phyloP scores from a whole-genome alignment of 192 early-diverging fungal species.

The Funneliformis geosporum region DNA sequence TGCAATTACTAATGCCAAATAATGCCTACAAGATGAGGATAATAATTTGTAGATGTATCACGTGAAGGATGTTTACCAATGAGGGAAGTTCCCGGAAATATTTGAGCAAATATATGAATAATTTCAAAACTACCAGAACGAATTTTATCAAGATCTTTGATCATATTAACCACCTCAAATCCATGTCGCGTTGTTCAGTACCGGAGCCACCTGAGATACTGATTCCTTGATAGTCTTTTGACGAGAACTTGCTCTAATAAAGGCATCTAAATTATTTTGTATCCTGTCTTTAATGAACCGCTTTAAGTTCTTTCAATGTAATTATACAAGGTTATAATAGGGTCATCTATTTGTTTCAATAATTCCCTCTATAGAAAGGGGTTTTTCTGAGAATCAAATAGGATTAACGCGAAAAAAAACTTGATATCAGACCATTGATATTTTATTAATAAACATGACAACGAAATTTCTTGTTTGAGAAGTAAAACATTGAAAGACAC shows the following conservation, averaged over 20 bases:
- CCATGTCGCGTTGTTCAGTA: not conserved
- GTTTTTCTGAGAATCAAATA: not conserved
- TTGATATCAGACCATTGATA: no score
- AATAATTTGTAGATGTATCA: not conserved
- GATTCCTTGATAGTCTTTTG: not conserved
- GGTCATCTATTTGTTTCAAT: no score
- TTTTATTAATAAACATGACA: no score
- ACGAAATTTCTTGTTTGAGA: no score
- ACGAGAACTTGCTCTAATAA: not conserved
- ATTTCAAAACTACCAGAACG: not conserved
- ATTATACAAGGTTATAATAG: no score
- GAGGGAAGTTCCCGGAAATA: no score
- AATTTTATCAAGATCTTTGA: not conserved
- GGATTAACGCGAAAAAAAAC: no score
- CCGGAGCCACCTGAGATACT: not conserved
- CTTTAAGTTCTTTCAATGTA: not conserved
- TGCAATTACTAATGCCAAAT: conserved; percentile 39
- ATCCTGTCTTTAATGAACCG: not conserved
- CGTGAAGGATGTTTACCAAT: not conserved
- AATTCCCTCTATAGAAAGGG: no score
- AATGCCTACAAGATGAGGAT: not conserved
- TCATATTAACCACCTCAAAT: conserved; percentile 2
- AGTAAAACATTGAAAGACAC: no score
- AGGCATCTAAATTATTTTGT: not conserved
- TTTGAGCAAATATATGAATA: not conserved